phyloP scores from a whole-genome alignment of 2,329 filamentous ascomycete species.

The Aureobasidium sp. region DNA sequence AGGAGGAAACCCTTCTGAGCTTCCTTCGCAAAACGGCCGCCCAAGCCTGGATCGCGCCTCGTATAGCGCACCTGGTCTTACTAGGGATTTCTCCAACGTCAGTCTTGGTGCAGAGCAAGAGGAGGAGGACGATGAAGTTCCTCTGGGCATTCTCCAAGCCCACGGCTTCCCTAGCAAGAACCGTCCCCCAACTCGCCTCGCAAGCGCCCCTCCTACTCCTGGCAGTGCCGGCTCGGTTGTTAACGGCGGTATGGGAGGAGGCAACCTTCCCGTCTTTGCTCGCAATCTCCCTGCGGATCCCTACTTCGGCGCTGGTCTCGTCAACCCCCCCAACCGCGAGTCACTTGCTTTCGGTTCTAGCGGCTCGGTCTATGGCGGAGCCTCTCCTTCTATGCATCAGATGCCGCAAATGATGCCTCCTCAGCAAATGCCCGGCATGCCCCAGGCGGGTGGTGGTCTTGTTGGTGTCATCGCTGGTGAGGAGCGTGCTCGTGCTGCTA shows the following conservation, averaged over 20 bases:
- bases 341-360: conserved; percentile 54
- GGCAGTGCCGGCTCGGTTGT: conserved; percentile 36
- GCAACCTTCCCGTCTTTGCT: conserved; percentile 66
- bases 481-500: conserved; percentile 67
- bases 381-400: conserved; percentile 21
- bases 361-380: conserved; percentile 16
- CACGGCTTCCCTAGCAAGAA: conserved; percentile 79
- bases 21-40: conserved; percentile 37
- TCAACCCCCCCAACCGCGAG: conserved; percentile 64
- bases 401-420: conserved; percentile 4
- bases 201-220: conserved; percentile 42
- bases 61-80: conserved; percentile 15
- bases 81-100: conserved; percentile 3
- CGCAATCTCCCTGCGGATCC: conserved; percentile 75
- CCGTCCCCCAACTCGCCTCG: conserved; percentile 61
- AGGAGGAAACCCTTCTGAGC: conserved; percentile 41
- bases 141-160: conserved; percentile 74
- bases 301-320: conserved; percentile 69
- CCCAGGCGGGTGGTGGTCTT: conserved; percentile 50
- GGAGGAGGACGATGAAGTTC: conserved; percentile 81
- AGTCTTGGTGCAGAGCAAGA: conserved; percentile 32
- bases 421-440: conserved; percentile 11
- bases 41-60: conserved; percentile 43
- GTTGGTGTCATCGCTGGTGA: conserved; percentile 83
- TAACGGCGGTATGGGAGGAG: conserved; percentile 39